Percentiles rank a stretch among this genome's conserved stretches.
Evolutionary conservation across 805 yeast genomes (phyloP).

Genomic region (Metschnikowia lochheadii): DNA sequence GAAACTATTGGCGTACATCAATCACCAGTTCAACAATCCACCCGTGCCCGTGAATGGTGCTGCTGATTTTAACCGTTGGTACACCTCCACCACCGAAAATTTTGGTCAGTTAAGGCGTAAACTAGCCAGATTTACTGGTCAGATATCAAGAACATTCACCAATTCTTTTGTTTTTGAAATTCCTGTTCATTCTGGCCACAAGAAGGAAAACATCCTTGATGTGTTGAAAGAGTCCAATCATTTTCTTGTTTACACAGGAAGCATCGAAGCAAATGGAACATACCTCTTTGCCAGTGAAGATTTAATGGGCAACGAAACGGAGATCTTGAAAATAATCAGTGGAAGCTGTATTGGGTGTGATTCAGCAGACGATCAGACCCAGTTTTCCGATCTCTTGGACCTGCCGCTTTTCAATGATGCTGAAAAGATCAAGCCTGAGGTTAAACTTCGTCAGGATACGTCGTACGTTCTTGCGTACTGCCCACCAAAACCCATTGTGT

Average conservation of each 20-base stretch:
- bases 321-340: constrained; percentile 35
- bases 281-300: constrained; percentile 75
- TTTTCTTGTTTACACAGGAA: constrained; percentile 70
- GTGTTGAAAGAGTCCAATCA: constrained; percentile 64
- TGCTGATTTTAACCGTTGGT: constrained; percentile 54
- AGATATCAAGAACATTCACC: constrained; percentile 64
- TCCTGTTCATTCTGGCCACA: constrained; percentile 38
- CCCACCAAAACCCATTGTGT: constrained; percentile 79
- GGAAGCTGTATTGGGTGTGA: constrained; percentile 40
- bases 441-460: constrained; percentile 22
- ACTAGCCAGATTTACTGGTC: constrained; percentile 69
- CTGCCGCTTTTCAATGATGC: background rate
- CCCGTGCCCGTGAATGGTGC: constrained; percentile 40
- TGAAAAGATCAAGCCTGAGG: constrained; percentile 5
- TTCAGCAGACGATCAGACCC: constrained; percentile 22
- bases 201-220: constrained; percentile 49
- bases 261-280: constrained; percentile 67
- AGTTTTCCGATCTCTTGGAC: constrained; percentile 25
- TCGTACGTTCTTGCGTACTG: constrained; percentile 72
- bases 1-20: constrained; percentile 65
- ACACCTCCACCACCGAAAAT: constrained; percentile 61
- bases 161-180: constrained; percentile 64
- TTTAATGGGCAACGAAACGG: constrained; percentile 38
- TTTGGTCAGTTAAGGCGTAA: constrained; percentile 77
- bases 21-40: constrained; percentile 59